Evolutionary conservation across 495 filamentous ascomycete species (phyloP), one percentile per base, ranked within the genome.

Genomic region (Neurospora sp.): DNA sequence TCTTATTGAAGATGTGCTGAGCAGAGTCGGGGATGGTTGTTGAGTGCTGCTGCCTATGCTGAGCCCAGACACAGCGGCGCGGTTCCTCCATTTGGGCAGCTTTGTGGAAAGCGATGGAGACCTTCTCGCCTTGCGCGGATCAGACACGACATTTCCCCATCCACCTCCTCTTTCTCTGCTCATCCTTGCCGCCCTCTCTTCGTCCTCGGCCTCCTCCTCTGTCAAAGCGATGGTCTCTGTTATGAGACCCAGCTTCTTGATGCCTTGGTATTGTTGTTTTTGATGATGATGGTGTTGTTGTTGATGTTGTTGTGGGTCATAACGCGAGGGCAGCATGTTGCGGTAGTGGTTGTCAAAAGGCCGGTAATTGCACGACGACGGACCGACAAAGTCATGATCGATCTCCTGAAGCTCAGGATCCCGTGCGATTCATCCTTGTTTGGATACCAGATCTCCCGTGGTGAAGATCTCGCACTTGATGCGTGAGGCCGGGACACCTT

Each of bases 391-490:
- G 54, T 66, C 28, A 66, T 66, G 54, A 66, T 34, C 6, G 15
- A 66, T 66, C 28, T 62, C 28, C 28, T 62, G 54, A 62, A 62
- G 28, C 15, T 66, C 54, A 19, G 54, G 54, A 66, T 66, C 54
- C 54, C 28, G 54, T 66, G 15, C 54, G 54, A 19, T 66, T 66
- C 54, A 66, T 66, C 54, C 54, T 34, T 66, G 62, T 31, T 77
- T 78, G 66, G 77, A 73, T 15, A 75, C 77, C 73, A 81, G 69
- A 39, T 84, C 85, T 1, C 90, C 90, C 11, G 90, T 92, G 1
- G 90, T 90, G 75, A 92, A 93, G 21, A 90, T 77, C 81, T 93
- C 91, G 78, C 91, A 87, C 77, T 91, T 85, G 40, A 92, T 84
- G 70, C 87, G 84, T 10, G 86, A 85, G 13, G 77, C 76, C 10